Evolutionary conservation across 768 basidiomycete species (phyloP), one percentile per base, ranked within the genome.

Genomic region (Boletus eberwhitei): DNA sequence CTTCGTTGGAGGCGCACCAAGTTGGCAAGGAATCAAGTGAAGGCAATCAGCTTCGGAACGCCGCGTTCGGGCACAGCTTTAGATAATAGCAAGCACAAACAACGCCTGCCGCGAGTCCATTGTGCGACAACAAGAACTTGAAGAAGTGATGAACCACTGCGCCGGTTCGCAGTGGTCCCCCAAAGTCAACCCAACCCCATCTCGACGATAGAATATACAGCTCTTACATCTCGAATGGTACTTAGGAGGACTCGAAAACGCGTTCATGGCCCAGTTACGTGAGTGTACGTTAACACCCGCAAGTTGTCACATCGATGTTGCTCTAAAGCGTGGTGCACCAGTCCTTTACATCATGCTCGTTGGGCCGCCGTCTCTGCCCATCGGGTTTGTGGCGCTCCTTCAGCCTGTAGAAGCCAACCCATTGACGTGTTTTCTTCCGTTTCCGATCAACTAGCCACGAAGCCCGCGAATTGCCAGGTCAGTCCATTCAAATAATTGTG

Each of bases 401-500:
- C 19, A 13, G 3, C 22, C 8, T 35, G 9, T n/a, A 41, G 17
- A 43, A n/a, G 48, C 29, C 24, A 26, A 14, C 17, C n/a, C 17
- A 34, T 48, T 53, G 57, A 59, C 61, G 41, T 63, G 29, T 48
- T 49, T 37, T 21, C 26, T 31, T 36, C 32, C 19, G 3, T 47
- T 51, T 44, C 59, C 19, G 32, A 41, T 35, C 42, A 51, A 5
- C 32, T 47, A 48, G 24, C 26, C 37, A 48, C 35, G 26, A 50
- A 19, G 37, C 40, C 35, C 21, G 37, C 48, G 35, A n/a, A 19
- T 32, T 17, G 35, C 24, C 26, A 52, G 42, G 51, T 55, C 35
- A 32, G 36, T 42, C 36, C 49, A 71, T 71, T 54, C 52, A 66
- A 34, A 61, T 37, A 21, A 70, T 45, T 68, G 65, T 48, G 58